phyloP scores from a whole-genome alignment of 2,329 filamentous ascomycete genomes.

The Fusarium albosuccineum region DNA sequence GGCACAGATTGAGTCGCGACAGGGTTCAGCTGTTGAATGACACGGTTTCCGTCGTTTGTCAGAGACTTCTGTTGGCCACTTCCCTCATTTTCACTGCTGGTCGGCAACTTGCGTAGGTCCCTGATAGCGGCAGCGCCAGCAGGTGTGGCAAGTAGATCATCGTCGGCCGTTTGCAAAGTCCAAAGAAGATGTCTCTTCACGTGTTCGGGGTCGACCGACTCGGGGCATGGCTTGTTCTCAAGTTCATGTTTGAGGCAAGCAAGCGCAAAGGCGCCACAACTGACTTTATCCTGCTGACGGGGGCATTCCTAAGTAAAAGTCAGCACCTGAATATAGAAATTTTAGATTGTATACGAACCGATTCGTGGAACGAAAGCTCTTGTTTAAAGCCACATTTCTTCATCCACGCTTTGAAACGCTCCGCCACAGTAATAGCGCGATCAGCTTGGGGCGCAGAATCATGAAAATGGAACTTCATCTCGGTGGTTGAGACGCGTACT shows the following conservation, averaged over 20 bases:
- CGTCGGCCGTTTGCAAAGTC: neutral
- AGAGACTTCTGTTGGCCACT: too few species aligned
- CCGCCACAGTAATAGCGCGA: neutral
- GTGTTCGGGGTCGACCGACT: neutral
- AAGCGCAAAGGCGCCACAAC: neutral
- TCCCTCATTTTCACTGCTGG: too few species aligned
- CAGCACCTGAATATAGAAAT: neutral
- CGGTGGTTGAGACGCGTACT: neutral
- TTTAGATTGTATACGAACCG: neutral
- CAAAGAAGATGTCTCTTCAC: neutral
- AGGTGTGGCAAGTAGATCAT: neutral
- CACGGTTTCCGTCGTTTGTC: too few species aligned
- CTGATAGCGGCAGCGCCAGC: neutral
- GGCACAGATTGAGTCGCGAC: too few species aligned
- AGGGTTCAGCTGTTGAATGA: neutral
- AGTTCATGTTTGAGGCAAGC: neutral
- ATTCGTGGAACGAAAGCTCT: neutral
- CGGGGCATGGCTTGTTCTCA: neutral
- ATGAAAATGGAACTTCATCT: neutral
- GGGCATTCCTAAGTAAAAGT: neutral
- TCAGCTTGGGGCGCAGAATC: neutral
- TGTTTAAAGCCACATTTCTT: neutral
- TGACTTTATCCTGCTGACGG: neutral
- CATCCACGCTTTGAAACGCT: constrained; percentile 4
- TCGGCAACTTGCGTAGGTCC: too few species aligned